Evolutionary conservation across 192 early-diverging fungal species (phyloP), one percentile per base, ranked within the genome.

Genomic region (Ambispora gerdemannii): DNA sequence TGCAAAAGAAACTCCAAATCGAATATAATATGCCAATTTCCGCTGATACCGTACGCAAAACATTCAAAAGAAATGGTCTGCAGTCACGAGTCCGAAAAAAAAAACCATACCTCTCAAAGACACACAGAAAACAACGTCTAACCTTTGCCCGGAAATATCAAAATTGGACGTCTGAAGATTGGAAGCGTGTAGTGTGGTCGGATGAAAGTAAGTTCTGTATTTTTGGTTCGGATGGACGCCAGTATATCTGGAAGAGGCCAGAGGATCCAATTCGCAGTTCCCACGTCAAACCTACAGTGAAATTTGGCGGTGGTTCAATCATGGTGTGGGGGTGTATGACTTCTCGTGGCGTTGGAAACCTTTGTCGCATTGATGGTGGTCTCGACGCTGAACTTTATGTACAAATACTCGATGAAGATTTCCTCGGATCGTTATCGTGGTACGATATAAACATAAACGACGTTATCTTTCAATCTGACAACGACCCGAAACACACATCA

Each of bases 291-390:
- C n/a, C n/a, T n/a, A n/a, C n/a, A n/a, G n/a, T n/a, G n/a, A n/a
- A n/a, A n/a, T n/a, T n/a, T n/a, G n/a, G n/a, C n/a, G n/a, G n/a
- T n/a, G 62, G 62, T 11, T 47, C 35, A 47, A 47, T 63, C 4
- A 63, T 63, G 36, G 43, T 63, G 4, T 63, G 62, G 62, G 62
- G 36, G 15, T 63, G 62, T 47, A 31, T 63, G 4, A 63, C 62
- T 24, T 38, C 62, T 27, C 10, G 13, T 47, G 62, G 62, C 0
- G 36, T 63, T 63, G 62, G 62, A 24, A 47, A 63, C 25, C 7
- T 47, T 19, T 36, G 33, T 30, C 3, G 35, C 6, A 63, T 63
- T 63, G 24, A 63, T 36, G 36, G 35, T 17, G 0, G 47, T 27
- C 35, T 63, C 35, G 62, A 63, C 47, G 34, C 25, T 25, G 20